Conservation (phyloP, 2,329 filamentous ascomycete species). For the Penicillium sp. region DNA sequence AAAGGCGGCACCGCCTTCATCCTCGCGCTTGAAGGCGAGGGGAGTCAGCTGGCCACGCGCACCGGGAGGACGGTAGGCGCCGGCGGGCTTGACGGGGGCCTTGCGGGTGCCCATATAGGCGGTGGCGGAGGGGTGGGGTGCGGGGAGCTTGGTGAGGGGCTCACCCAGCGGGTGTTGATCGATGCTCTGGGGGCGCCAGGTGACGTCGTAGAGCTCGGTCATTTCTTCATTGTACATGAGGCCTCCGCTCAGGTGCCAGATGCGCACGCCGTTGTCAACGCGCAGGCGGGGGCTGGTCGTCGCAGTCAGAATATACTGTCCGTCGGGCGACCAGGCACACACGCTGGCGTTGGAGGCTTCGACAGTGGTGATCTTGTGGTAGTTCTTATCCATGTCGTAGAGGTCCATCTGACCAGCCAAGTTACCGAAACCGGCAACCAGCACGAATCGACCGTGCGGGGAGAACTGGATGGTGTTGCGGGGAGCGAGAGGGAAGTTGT, state of each 20-base stretch:
- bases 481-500: constrained; percentile 83
- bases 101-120: constrained; percentile 84
- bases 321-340: constrained; percentile 96
- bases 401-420: constrained; percentile 96
- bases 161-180: constrained; percentile 65
- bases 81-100: constrained; percentile 94
- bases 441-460: constrained; percentile 85
- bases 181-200: constrained; percentile 77
- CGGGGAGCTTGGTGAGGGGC: constrained; percentile 72
- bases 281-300: constrained; percentile 93
- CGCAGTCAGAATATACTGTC: constrained; percentile 93
- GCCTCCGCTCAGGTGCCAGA: constrained; percentile 87
- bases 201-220: constrained; percentile 87
- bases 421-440: constrained; percentile 96
- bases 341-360: constrained; percentile 94
- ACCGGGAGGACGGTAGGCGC: constrained; percentile 92
- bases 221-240: constrained; percentile 97
- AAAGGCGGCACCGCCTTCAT: constrained; percentile 90
- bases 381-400: constrained; percentile 94
- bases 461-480: constrained; percentile 96
- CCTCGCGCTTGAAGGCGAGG: constrained; percentile 94
- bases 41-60: constrained; percentile 87
- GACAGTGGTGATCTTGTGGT: constrained; percentile 87
- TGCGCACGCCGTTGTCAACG: constrained; percentile 93
- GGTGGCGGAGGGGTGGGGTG: constrained; percentile 78